Evolutionary conservation across 805 yeast genomes (phyloP).

Genomic region (Cyberlindnera bimundalis): DNA sequence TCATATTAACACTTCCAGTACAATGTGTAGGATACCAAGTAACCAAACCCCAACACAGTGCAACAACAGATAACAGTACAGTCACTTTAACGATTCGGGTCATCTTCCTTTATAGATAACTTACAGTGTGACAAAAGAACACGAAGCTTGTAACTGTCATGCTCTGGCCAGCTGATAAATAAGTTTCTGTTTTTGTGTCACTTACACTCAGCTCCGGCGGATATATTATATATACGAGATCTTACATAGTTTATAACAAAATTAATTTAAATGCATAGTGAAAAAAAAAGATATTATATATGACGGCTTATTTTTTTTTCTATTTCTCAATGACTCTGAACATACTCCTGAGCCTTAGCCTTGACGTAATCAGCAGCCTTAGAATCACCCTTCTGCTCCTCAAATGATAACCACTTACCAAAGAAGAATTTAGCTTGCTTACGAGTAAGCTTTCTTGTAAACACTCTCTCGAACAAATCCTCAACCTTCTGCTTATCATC

Average conservation of each 20-base stretch:
- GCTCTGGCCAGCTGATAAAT: too few relatives aligned
- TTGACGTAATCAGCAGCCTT: conserved; percentile 80
- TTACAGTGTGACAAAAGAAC: too few relatives aligned
- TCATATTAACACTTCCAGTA: too few relatives aligned
- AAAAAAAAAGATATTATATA: conserved; percentile 7
- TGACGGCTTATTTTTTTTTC: neutral
- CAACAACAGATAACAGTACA: neutral
- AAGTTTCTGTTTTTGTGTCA: neutral
- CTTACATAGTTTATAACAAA: too few relatives aligned
- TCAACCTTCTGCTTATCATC: conserved; percentile 66
- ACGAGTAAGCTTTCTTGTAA: conserved; percentile 60
- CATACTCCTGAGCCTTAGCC: conserved; percentile 85
- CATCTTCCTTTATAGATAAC: too few relatives aligned
- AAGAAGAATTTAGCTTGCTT: conserved; percentile 95
- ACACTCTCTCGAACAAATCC: conserved; percentile 78
- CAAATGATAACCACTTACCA: conserved; percentile 84
- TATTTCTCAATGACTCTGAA: conserved; percentile 29
- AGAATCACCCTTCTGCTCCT: conserved; percentile 63
- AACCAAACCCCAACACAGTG: neutral
- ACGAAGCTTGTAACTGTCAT: too few relatives aligned
- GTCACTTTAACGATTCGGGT: neutral
- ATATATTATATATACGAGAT: too few relatives aligned
- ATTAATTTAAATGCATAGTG: neutral
- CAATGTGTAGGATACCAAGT: neutral
- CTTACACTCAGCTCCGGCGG: too few relatives aligned